Evolutionary conservation across 1,284 basidiomycete species (phyloP).

Genomic region (Heterobasidion occidentale): DNA sequence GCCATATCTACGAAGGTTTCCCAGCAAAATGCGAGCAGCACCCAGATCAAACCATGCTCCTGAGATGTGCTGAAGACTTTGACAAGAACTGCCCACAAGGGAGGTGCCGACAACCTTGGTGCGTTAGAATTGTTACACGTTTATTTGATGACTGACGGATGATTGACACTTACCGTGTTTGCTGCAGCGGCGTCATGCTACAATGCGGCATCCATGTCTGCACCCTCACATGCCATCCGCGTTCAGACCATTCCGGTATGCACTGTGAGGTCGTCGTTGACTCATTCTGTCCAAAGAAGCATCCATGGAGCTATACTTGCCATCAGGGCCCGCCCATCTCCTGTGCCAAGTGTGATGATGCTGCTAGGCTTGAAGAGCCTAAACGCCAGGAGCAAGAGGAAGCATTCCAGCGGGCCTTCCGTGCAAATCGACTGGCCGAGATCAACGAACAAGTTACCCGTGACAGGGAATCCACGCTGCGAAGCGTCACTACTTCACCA

Average conservation of each 20-base stretch:
- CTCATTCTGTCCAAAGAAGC: constrained; percentile 27
- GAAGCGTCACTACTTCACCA: constrained; percentile 27
- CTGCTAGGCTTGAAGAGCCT: constrained; percentile 22
- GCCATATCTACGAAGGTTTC: constrained; percentile 50
- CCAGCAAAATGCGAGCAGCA: constrained; percentile 51
- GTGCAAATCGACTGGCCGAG: constrained; percentile 23
- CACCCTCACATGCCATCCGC: constrained; percentile 47
- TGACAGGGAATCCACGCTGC: constrained; percentile 14
- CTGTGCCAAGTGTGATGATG: constrained; percentile 24
- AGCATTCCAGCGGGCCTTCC: constrained; percentile 18
- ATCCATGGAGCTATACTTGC: constrained; percentile 27
- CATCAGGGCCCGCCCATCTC: constrained; percentile 20
- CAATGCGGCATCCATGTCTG: constrained; percentile 44
- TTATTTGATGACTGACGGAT: background rate
- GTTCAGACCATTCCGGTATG: constrained; percentile 40
- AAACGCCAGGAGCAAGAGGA: constrained; percentile 26
- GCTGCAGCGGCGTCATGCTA: constrained; percentile 32
- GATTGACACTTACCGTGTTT: background rate
- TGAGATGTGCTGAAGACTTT: constrained; percentile 38
- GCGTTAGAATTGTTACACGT: constrained; percentile 15
- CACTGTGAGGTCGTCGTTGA: constrained; percentile 25
- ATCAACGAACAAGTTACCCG: constrained; percentile 22
- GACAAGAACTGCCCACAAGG: constrained; percentile 48
- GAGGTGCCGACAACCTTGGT: constrained; percentile 54
- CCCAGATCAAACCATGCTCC: constrained; percentile 26